Percentiles rank a stretch among this genome's conserved stretches.
Evolutionary conservation across 345 rosid genomes (phyloP).

Genomic region (Mangifera indica): DNA sequence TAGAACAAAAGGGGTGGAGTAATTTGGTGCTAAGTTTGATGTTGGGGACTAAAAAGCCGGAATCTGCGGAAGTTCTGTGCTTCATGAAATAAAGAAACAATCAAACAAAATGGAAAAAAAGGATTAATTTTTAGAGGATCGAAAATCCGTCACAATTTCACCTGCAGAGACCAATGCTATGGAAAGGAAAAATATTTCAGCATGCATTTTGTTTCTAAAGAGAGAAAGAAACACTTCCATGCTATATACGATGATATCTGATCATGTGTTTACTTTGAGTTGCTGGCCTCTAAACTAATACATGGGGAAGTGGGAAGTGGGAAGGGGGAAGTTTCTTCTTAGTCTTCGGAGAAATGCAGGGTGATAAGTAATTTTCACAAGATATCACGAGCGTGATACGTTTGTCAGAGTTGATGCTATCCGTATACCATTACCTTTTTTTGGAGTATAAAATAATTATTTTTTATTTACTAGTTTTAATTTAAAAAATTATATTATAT

Average conservation of each 20-base stretch:
- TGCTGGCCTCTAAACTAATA: not conserved
- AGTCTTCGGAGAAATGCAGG: no score
- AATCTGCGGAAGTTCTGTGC: constrained; percentile 48
- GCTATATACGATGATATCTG: not conserved
- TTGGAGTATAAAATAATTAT: no score
- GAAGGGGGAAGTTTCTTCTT: no score
- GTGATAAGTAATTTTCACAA: no score
- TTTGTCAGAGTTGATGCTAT: no score
- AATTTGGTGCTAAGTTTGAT: constrained; percentile 25
- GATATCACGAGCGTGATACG: no score
- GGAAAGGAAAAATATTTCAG: constrained; percentile 22
- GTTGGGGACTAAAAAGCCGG: constrained; percentile 62
- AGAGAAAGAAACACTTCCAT: not conserved
- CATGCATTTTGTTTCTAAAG: constrained; percentile 32
- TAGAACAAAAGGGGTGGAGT: constrained; percentile 25
- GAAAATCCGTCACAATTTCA: constrained; percentile 19
- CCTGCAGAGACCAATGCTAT: constrained; percentile 41
- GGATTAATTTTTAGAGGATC: not conserved
- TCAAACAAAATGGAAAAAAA: constrained; percentile 1
- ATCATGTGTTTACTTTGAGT: constrained; percentile 14
- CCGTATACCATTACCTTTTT: no score
- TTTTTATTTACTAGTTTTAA: no score
- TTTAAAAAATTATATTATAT: no score
- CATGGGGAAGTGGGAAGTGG: not conserved
- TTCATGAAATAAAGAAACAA: constrained; percentile 6